Conservation (phyloP, 2,329 filamentous ascomycete species). For the Shiraia sp. region DNA sequence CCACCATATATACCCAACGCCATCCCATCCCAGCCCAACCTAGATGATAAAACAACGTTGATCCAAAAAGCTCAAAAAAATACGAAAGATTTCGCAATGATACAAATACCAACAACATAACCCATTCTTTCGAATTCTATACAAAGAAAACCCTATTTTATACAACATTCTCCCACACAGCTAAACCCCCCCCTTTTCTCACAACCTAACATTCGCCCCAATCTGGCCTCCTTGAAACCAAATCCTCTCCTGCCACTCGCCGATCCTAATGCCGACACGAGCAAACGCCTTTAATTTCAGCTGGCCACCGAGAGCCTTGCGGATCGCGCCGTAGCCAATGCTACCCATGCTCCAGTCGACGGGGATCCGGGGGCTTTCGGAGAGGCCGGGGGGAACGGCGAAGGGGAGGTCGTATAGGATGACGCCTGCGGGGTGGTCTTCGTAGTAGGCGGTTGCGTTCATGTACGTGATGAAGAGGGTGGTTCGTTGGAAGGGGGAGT, state of each 20-base stretch:
- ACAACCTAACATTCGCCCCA: conserved; percentile 53
- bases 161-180: background rate
- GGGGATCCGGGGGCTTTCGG: conserved; percentile 74
- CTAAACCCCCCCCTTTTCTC: no score
- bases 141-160: no score
- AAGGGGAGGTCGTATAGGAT: conserved; percentile 79
- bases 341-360: conserved; percentile 78
- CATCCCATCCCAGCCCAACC: no score
- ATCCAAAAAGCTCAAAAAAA: no score
- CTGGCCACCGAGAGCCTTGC: conserved; percentile 76
- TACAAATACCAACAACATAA: no score
- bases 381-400: conserved; percentile 73
- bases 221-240: conserved; percentile 51
- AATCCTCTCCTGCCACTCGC: conserved; percentile 71
- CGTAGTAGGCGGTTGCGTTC: conserved; percentile 84
- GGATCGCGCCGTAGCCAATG: conserved; percentile 81
- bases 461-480: conserved; percentile 77
- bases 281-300: conserved; percentile 80
- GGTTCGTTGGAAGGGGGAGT: conserved; percentile 74
- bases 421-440: conserved; percentile 75
- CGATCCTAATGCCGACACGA: conserved; percentile 73
- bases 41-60: no score
- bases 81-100: no score
- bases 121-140: no score
- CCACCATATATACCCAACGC: no score